A percentile compares a stretch with the other conserved stretches of the same genome.
phyloP scores from a whole-genome alignment of 2,329 filamentous ascomycete genomes.

The Fusarium caatingaense region DNA sequence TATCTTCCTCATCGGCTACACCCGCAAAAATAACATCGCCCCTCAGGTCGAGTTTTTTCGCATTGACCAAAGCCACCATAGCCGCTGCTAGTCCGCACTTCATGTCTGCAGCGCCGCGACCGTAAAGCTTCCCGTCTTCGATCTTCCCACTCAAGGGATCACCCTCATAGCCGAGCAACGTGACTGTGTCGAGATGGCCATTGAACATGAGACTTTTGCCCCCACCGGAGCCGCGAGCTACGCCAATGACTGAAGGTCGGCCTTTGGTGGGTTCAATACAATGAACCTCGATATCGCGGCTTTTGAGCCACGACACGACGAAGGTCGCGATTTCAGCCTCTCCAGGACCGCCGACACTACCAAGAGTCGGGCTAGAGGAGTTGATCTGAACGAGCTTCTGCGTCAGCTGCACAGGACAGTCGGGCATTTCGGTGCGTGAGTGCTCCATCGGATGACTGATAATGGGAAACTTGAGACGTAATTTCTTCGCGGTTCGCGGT shows the following conservation, averaged over 20 bases:
- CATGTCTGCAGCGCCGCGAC: conserved; percentile 63
- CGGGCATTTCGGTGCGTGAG: background rate
- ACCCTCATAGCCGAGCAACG: conserved; percentile 57
- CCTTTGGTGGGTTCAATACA: conserved; percentile 60
- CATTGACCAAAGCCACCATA: conserved; percentile 55
- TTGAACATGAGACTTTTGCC: conserved; percentile 64
- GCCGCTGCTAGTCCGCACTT: conserved; percentile 62
- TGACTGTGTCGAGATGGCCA: conserved; percentile 66
- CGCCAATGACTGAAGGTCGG: conserved; percentile 62
- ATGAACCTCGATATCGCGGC: conserved; percentile 62
- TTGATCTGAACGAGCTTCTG: conserved; percentile 58
- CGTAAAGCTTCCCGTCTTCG: conserved; percentile 55
- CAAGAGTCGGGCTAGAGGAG: conserved; percentile 60
- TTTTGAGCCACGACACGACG: conserved; percentile 61
- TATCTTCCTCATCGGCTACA: conserved; percentile 65
- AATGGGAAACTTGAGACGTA: accelerated
- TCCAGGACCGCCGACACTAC: conserved; percentile 56
- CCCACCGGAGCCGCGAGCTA: conserved; percentile 58
- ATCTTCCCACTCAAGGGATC: conserved; percentile 59
- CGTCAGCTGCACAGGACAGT: background rate
- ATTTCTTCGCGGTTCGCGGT: accelerated
- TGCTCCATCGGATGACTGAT: background rate
- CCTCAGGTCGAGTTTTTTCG: conserved; percentile 52
- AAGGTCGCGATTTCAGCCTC: conserved; percentile 60
- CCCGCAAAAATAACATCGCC: conserved; percentile 65